Percentiles rank a stretch among this genome's conserved stretches.
These are phyloP conservation scores for Penicillium antarcticum DNA, from an alignment of 495 filamentous ascomycete species.

Conservation along the genomic window DNA sequence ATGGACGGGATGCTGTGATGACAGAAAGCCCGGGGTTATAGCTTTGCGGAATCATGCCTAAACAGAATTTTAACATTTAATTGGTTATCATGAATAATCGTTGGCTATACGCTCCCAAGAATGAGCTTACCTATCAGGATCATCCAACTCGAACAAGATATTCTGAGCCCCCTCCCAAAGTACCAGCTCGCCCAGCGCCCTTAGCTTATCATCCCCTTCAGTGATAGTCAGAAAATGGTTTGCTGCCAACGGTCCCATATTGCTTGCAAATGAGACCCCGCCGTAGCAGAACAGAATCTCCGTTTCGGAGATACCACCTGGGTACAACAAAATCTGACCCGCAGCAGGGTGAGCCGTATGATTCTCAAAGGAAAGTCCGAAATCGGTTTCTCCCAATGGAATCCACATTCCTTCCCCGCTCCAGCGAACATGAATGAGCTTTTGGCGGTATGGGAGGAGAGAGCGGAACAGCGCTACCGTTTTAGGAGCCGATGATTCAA, in stretches of 20 bases:
- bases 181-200: conserved; percentile 15
- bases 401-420: conserved; percentile 27
- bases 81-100: too few species aligned
- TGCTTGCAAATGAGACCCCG: conserved; percentile 20
- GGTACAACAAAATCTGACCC: conserved; percentile 24
- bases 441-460: conserved; percentile 24
- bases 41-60: neutral
- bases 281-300: conserved; percentile 27
- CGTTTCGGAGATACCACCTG: conserved; percentile 24
- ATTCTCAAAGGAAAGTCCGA: conserved; percentile 23
- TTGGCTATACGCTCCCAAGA: too few species aligned
- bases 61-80: too few species aligned
- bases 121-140: conserved; percentile 10
- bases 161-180: conserved; percentile 20
- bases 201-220: conserved; percentile 19
- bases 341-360: conserved; percentile 23
- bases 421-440: conserved; percentile 28
- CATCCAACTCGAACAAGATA: conserved; percentile 20
- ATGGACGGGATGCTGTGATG: neutral
- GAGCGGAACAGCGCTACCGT: conserved; percentile 19
- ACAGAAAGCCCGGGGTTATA: neutral
- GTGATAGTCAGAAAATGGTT: conserved; percentile 26
- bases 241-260: conserved; percentile 22
- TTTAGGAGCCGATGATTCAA: conserved; percentile 20
- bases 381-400: conserved; percentile 23